These are phyloP conservation scores for Coniochaeta sp. DNA, from an alignment of 2,329 filamentous ascomycete species.

Conservation along the genomic window DNA sequence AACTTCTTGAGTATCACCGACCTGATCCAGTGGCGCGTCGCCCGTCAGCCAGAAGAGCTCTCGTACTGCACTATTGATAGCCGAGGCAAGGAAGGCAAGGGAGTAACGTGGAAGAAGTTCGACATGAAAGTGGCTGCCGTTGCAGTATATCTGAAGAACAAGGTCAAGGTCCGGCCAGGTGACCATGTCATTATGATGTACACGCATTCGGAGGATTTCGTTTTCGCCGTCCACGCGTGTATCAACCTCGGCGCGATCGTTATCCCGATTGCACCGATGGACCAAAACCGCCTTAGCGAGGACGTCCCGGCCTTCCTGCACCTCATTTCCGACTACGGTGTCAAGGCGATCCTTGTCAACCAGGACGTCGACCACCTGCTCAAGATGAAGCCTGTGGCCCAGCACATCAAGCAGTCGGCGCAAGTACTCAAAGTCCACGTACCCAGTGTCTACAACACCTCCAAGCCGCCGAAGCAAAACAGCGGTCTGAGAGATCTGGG, in stretches of 20 bases:
- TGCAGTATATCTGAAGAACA: slow-evolving; percentile 91
- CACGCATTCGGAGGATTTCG: slow-evolving; percentile 96
- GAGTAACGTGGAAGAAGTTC: slow-evolving; percentile 98
- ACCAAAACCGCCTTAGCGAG: slow-evolving; percentile 88
- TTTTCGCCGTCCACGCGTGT: slow-evolving; percentile 90
- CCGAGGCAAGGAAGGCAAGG: slow-evolving; percentile 91
- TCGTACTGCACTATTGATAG: slow-evolving; percentile 94
- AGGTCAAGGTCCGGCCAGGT: slow-evolving; percentile 80
- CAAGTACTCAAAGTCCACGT: slow-evolving; percentile 81
- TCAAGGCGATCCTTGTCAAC: slow-evolving; percentile 92
- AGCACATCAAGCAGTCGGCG: slow-evolving; percentile 95
- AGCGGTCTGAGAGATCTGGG: slow-evolving; percentile 84
- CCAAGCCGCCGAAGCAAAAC: slow-evolving; percentile 90
- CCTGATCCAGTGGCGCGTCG: slow-evolving; percentile 94
- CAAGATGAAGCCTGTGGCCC: slow-evolving; percentile 84
- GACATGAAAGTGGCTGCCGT: slow-evolving; percentile 91
- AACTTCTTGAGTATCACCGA: slow-evolving; percentile 96
- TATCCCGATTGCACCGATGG: slow-evolving; percentile 88
- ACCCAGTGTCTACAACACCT: slow-evolving; percentile 83
- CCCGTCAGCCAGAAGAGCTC: slow-evolving; percentile 86
- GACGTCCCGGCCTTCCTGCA: slow-evolving; percentile 93
- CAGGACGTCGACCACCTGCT: slow-evolving; percentile 89
- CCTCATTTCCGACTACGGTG: slow-evolving; percentile 81
- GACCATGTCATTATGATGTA: slow-evolving; percentile 97
- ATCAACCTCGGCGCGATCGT: slow-evolving; percentile 83